phyloP scores from a whole-genome alignment of 306 rosid species.

The Styphnolobium japonicum region DNA sequence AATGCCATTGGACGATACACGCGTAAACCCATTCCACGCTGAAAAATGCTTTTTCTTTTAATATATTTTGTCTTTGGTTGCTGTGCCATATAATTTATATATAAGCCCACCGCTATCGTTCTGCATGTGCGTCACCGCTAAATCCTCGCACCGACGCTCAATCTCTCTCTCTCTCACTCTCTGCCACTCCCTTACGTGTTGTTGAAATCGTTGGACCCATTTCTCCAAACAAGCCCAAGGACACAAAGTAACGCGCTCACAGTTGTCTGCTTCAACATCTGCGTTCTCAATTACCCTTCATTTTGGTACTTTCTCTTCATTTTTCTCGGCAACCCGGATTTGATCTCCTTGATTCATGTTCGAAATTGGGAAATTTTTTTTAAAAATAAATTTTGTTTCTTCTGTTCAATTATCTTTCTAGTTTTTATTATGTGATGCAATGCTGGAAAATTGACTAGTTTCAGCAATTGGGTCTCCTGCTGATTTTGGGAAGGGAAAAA shows the following conservation, averaged over 20 bases:
- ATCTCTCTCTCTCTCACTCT: not conserved
- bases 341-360: not conserved
- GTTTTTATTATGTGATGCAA: not conserved
- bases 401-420: not conserved
- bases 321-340: too few species aligned
- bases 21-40: not conserved
- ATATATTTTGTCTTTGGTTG: too few species aligned
- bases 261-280: not conserved
- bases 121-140: not conserved
- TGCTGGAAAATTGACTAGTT: not conserved
- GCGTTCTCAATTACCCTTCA: not conserved
- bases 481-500: not conserved
- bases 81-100: not conserved
- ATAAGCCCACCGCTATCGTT: slow-evolving; percentile 2
- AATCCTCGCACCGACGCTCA: slow-evolving; percentile 17
- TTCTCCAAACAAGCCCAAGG: not conserved
- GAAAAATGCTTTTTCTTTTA: not conserved
- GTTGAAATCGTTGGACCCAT: not conserved
- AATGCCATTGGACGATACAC: not conserved
- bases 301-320: not conserved
- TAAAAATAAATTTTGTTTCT: not conserved
- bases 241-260: not conserved
- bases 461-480: not conserved
- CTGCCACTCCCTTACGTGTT: too few species aligned
- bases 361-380: not conserved